Conservation (phyloP, 164 flowering plant species). For the Nelumbo lutea region DNA sequence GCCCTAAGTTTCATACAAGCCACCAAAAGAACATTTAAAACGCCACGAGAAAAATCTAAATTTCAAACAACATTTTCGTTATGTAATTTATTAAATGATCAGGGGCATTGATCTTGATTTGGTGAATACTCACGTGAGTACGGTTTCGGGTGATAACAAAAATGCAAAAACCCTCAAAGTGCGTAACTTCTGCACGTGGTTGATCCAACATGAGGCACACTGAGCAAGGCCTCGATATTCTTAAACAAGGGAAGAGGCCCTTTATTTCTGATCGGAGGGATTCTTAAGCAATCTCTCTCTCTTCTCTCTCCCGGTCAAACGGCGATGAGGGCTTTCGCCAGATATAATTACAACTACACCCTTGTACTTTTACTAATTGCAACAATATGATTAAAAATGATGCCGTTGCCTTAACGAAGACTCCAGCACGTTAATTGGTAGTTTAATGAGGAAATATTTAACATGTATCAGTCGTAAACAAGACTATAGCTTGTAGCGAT, state of each 20-base stretch:
- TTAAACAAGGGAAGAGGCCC: slow-evolving; percentile 2
- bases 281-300: slow-evolving; percentile 23
- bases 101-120: background rate
- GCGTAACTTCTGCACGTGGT: slow-evolving; percentile 17
- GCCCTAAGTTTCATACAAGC: too few relatives aligned
- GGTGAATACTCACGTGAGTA: background rate
- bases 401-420: too few relatives aligned
- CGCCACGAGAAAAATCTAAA: background rate
- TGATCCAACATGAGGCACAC: slow-evolving; percentile 4
- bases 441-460: too few relatives aligned
- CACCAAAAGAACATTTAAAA: too few relatives aligned
- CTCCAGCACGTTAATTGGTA: too few relatives aligned
- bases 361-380: too few relatives aligned
- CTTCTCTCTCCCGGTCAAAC: background rate
- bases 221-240: slow-evolving; percentile 9
- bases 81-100: background rate
- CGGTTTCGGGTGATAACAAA: slow-evolving; percentile 6
- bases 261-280: slow-evolving; percentile 18
- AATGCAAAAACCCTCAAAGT: slow-evolving; percentile 9
- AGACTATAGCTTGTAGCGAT: too few relatives aligned
- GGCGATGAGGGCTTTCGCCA: too few relatives aligned
- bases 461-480: too few relatives aligned
- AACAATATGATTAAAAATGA: too few relatives aligned
- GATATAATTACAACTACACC: too few relatives aligned
- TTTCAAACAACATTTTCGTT: background rate